phyloP scores from a whole-genome alignment of 2,329 filamentous ascomycete genomes.

The Fusarium fujikuroi region DNA sequence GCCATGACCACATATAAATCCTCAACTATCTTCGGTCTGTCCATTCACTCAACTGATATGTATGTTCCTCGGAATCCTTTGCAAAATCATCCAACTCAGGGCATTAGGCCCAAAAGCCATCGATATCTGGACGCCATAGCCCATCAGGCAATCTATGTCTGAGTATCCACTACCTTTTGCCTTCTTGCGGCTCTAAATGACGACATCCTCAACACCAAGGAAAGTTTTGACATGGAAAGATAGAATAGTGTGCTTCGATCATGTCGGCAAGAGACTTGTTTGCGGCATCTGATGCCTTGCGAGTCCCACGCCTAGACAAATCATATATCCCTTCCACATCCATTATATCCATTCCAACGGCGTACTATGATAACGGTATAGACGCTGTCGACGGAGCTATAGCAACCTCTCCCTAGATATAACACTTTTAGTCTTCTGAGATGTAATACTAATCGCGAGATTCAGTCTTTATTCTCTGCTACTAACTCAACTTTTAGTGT shows the following conservation, averaged over 20 bases:
- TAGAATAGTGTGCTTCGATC: slow-evolving; percentile 2
- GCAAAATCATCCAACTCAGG: neutral
- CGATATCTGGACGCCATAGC: neutral
- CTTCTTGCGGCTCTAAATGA: neutral
- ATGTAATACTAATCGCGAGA: neutral
- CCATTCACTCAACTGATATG: neutral
- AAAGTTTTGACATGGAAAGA: neutral
- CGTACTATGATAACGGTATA: too few relatives aligned
- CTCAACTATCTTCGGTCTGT: neutral
- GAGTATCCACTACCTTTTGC: neutral
- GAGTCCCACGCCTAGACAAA: rapidly evolving
- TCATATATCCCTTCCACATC: rapidly evolving
- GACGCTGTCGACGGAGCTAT: neutral
- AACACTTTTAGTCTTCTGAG: neutral
- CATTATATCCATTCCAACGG: neutral
- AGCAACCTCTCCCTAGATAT: neutral
- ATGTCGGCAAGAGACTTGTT: neutral
- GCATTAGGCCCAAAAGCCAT: neutral
- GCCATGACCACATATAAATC: rapidly evolving
- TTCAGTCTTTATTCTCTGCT: neutral
- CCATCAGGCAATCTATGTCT: neutral
- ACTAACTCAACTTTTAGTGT: neutral
- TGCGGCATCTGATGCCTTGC: neutral
- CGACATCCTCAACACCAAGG: too few relatives aligned
- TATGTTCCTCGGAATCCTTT: neutral